Conservation (phyloP, 495 filamentous ascomycete genomes). For the Podospora didyma region DNA sequence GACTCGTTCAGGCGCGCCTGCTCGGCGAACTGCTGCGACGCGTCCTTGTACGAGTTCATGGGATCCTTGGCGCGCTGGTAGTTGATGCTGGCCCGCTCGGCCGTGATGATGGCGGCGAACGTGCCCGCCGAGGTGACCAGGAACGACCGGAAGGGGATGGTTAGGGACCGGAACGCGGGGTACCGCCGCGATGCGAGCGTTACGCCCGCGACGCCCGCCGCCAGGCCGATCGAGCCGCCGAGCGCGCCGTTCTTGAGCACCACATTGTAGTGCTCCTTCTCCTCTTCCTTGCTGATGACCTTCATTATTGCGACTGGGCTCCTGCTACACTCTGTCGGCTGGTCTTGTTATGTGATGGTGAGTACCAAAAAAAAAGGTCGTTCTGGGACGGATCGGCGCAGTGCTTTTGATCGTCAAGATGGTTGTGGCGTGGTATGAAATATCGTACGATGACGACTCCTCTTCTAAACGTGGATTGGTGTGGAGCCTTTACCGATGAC, state of each 20-base stretch:
- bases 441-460: no score
- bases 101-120: conserved; percentile 79
- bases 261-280: conserved; percentile 56
- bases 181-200: conserved; percentile 58
- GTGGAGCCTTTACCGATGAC: no score
- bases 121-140: conserved; percentile 78
- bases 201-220: conserved; percentile 61
- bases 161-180: conserved; percentile 70
- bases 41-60: conserved; percentile 62
- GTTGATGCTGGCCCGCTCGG: conserved; percentile 70
- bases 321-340: neutral
- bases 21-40: conserved; percentile 37
- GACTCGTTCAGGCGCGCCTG: conserved; percentile 46
- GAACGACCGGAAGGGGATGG: conserved; percentile 85
- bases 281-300: conserved; percentile 90
- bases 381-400: no score
- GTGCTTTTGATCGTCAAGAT: no score
- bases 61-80: conserved; percentile 71
- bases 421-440: no score
- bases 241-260: conserved; percentile 75
- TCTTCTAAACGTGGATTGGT: no score
- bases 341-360: neutral
- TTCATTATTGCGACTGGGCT: conserved; percentile 62
- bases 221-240: conserved; percentile 64
- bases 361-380: no score